Evolutionary conservation across 1,139 yeast species (phyloP).

Genomic region (Geotrichum carabidarum): DNA sequence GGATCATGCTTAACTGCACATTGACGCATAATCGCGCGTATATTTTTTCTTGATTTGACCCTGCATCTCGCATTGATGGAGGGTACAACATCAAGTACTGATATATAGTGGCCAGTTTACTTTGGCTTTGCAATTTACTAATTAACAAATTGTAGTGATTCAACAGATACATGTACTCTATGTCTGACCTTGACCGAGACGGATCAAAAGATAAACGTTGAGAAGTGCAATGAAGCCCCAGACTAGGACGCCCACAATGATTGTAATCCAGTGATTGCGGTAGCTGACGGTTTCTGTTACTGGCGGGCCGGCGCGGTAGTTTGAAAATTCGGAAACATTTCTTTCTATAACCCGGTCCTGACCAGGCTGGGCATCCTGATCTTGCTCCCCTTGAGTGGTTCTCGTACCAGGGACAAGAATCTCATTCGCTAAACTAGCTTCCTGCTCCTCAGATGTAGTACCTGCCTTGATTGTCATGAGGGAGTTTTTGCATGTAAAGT

Average conservation of each 20-base stretch:
- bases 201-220: conserved; percentile 66
- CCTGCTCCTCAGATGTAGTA: not conserved
- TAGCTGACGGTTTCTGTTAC: conserved; percentile 40
- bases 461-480: conserved; percentile 54
- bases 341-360: not conserved
- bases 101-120: too few relatives aligned
- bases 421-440: not conserved
- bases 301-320: not conserved
- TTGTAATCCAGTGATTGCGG: conserved; percentile 55
- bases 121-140: too few relatives aligned
- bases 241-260: conserved; percentile 43
- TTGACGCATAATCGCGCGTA: too few relatives aligned
- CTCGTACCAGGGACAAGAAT: not conserved
- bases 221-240: conserved; percentile 64
- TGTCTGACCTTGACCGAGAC: conserved; percentile 42
- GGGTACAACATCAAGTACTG: too few relatives aligned
- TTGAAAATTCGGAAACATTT: not conserved
- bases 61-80: too few relatives aligned
- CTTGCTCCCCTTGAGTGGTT: not conserved
- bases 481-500: conserved; percentile 59
- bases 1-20: conserved; percentile 16
- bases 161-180: not conserved
- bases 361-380: not conserved
- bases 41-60: too few relatives aligned
- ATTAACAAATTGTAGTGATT: too few relatives aligned